Conservation (phyloP, 2,329 filamentous ascomycete species). For the Didymella sp. region DNA sequence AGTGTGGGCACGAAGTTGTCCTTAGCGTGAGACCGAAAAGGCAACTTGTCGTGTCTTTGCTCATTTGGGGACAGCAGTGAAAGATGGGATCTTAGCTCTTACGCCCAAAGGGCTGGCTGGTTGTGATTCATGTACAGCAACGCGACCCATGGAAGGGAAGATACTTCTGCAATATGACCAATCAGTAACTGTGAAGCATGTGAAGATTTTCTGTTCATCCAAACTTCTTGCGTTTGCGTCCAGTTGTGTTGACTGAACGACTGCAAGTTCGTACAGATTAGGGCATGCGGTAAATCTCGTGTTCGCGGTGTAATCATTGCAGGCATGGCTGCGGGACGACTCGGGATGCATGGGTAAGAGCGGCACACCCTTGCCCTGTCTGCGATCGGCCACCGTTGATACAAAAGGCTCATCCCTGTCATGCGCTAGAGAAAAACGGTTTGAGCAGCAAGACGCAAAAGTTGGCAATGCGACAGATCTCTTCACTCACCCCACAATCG, state of each 20-base stretch:
- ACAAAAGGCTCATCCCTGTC: constrained; percentile 41
- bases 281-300: constrained; percentile 21
- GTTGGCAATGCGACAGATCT: constrained; percentile 12
- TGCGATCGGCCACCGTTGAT: constrained; percentile 44
- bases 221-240: neutral
- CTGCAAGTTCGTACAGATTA: constrained; percentile 24
- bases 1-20: neutral
- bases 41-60: neutral
- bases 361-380: constrained; percentile 37
- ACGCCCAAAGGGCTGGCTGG: constrained; percentile 18
- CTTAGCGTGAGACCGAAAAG: neutral
- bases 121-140: constrained; percentile 14
- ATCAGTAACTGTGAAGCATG: neutral
- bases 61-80: neutral
- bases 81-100: constrained; percentile 12
- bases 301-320: constrained; percentile 25
- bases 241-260: neutral
- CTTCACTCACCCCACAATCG: neutral
- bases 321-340: constrained; percentile 39
- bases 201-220: neutral
- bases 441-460: constrained; percentile 15
- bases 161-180: neutral
- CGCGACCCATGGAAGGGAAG: constrained; percentile 7
- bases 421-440: constrained; percentile 35
- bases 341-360: constrained; percentile 42